phyloP scores from a whole-genome alignment of 441 rosid genomes.

The Biscutella laevigata region DNA sequence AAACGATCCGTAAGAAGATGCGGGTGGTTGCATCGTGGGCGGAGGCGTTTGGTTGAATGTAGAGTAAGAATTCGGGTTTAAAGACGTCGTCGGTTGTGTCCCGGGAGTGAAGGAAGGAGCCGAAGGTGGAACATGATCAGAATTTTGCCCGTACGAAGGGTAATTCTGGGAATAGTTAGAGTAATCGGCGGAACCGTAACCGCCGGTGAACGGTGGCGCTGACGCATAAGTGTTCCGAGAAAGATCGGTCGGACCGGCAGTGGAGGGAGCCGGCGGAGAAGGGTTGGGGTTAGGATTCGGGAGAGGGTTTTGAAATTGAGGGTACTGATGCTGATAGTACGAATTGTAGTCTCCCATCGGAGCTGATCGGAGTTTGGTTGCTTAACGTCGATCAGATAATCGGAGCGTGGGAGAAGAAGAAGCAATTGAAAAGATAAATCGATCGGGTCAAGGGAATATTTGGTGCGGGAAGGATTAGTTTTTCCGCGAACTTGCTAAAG shows the following conservation, averaged over 20 bases:
- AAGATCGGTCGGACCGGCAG: slow-evolving; percentile 35
- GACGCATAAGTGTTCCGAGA: slow-evolving; percentile 60
- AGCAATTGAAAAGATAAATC: not conserved
- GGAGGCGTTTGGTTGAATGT: slow-evolving; percentile 32
- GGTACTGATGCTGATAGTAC: slow-evolving; percentile 41
- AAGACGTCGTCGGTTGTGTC: slow-evolving; percentile 25
- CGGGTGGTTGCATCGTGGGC: slow-evolving; percentile 22
- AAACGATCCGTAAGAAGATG: slow-evolving; percentile 39
- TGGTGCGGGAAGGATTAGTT: not conserved
- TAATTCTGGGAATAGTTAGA: slow-evolving; percentile 40
- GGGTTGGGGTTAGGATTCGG: slow-evolving; percentile 23
- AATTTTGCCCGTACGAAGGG: slow-evolving; percentile 44
- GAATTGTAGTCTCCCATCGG: slow-evolving; percentile 59
- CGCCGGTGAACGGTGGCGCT: slow-evolving; percentile 65
- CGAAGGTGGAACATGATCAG: slow-evolving; percentile 55
- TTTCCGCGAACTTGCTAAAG: not conserved
- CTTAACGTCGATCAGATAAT: not conserved
- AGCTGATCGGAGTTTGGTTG: not conserved
- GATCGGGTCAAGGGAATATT: slow-evolving; percentile 20
- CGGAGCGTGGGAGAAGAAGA: slow-evolving; percentile 19
- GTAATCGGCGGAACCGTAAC: slow-evolving; percentile 47
- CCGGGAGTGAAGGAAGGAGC: slow-evolving; percentile 45
- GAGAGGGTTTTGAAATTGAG: slow-evolving; percentile 40
- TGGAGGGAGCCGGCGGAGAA: slow-evolving; percentile 23
- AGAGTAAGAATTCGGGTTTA: slow-evolving; percentile 29